Percentiles rank a stretch among this genome's conserved stretches.
These are phyloP conservation scores for Aplosporella prunicola DNA, from an alignment of 2,329 filamentous ascomycete species.

Conservation along the genomic window DNA sequence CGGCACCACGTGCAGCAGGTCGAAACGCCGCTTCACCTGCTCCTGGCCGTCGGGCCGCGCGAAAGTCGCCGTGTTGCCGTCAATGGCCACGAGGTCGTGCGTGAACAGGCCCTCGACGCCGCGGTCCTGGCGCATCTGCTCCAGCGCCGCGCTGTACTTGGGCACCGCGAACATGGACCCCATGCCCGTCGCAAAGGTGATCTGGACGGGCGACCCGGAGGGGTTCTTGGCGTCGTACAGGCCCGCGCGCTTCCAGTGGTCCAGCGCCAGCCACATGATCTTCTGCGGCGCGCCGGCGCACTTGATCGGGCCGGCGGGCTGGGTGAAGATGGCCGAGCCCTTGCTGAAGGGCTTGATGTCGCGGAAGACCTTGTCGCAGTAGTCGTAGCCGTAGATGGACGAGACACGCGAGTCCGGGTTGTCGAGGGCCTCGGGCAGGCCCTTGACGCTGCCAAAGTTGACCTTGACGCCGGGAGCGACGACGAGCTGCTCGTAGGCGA, in stretches of 20 bases:
- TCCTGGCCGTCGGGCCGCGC: conserved; percentile 17
- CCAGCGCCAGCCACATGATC: conserved; percentile 33
- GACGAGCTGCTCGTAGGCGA: conserved; percentile 56
- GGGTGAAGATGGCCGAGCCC: conserved; percentile 30
- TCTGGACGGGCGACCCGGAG: conserved; percentile 23
- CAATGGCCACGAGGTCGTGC: conserved; percentile 28
- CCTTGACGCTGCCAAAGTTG: conserved; percentile 22
- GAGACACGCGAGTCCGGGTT: conserved; percentile 26
- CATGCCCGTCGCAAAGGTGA: conserved; percentile 30
- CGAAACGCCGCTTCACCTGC: conserved; percentile 25
- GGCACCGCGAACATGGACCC: conserved; percentile 33
- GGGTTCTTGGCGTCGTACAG: conserved; percentile 22
- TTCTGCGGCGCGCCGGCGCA: conserved; percentile 33
- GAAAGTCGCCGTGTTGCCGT: conserved; percentile 30
- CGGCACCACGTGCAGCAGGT: conserved; percentile 29
- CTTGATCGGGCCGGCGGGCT: conserved; percentile 31
- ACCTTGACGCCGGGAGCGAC: conserved; percentile 42
- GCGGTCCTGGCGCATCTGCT: conserved; percentile 26
- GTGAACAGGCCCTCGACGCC: conserved; percentile 31
- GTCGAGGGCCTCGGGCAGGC: conserved; percentile 27
- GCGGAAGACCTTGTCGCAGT: conserved; percentile 28
- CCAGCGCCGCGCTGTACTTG: conserved; percentile 28
- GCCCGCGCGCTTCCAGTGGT: conserved; percentile 28
- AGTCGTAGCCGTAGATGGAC: conserved; percentile 30
- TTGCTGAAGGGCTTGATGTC: conserved; percentile 24